Conservation (phyloP, 768 basidiomycete genomes). For the Boletus vermiculosoides region DNA sequence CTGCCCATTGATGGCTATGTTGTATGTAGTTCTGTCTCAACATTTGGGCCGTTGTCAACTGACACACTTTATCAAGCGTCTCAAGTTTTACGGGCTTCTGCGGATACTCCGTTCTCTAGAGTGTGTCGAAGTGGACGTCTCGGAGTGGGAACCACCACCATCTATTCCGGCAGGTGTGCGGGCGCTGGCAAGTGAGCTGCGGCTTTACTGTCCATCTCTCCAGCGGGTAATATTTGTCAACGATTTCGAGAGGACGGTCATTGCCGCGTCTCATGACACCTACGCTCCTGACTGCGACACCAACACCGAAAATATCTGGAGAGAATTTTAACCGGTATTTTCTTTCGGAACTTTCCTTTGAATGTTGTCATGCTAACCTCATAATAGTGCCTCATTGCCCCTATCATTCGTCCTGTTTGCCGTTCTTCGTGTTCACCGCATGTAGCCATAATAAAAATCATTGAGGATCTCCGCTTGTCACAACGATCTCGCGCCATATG, state of each 20-base stretch:
- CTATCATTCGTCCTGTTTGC: slow-evolving; percentile 6
- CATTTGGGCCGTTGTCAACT: neutral
- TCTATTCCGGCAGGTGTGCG: slow-evolving; percentile 51
- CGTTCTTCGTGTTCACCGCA: slow-evolving; percentile 16
- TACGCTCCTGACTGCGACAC: slow-evolving; percentile 29
- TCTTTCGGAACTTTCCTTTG: slow-evolving; percentile 1
- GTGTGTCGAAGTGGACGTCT: slow-evolving; percentile 62
- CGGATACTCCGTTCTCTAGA: slow-evolving; percentile 50
- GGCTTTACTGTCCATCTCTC: slow-evolving; percentile 56
- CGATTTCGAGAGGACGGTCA: slow-evolving; percentile 56
- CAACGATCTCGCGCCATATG: neutral
- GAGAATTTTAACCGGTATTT: slow-evolving; percentile 29
- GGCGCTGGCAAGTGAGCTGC: slow-evolving; percentile 58
- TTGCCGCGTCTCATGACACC: slow-evolving; percentile 35
- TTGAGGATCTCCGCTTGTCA: slow-evolving; percentile 11
- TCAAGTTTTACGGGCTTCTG: slow-evolving; percentile 59
- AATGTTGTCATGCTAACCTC: neutral
- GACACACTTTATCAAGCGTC: slow-evolving; percentile 42
- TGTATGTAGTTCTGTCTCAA: slow-evolving; percentile 25
- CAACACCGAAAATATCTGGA: slow-evolving; percentile 30
- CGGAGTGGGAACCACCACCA: slow-evolving; percentile 63
- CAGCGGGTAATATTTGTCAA: slow-evolving; percentile 57
- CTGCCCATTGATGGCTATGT: slow-evolving; percentile 49
- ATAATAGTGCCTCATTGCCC: slow-evolving; percentile 3
- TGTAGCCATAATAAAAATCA: slow-evolving; percentile 16